These are phyloP conservation scores for Dryadomyces quercivorus DNA, from an alignment of 2,329 filamentous ascomycete genomes.

Conservation along the genomic window DNA sequence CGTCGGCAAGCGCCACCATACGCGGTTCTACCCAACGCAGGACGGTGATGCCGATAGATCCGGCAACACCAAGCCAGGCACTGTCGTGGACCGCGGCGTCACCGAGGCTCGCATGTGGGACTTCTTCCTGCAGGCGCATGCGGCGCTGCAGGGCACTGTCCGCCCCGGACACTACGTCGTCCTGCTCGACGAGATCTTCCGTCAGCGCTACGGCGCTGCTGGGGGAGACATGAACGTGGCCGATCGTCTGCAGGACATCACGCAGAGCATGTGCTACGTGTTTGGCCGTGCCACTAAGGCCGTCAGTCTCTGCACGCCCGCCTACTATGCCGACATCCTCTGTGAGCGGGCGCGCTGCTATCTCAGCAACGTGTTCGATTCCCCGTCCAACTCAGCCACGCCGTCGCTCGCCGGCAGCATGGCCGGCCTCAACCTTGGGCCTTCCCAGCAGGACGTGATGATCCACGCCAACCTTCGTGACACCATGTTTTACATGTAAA, in stretches of 20 bases:
- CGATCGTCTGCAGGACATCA: conserved; percentile 58
- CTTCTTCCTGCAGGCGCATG: conserved; percentile 75
- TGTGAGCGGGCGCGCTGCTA: conserved; percentile 68
- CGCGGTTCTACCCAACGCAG: conserved; percentile 66
- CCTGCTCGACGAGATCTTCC: conserved; percentile 56
- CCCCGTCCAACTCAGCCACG: conserved; percentile 1
- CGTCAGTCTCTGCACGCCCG: conserved; percentile 75
- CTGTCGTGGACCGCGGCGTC: conserved; percentile 74
- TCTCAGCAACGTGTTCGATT: not conserved
- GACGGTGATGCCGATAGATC: conserved; percentile 10
- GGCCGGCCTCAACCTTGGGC: not conserved
- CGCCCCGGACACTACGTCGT: conserved; percentile 76
- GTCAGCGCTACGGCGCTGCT: conserved; percentile 23
- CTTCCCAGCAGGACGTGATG: not conserved
- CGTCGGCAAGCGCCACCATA: conserved; percentile 82
- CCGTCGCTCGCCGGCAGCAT: not conserved
- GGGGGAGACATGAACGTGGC: conserved; percentile 21
- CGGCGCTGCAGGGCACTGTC: conserved; percentile 51
- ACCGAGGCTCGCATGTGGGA: conserved; percentile 68
- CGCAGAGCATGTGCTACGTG: conserved; percentile 69
- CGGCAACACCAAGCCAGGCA: conserved; percentile 44
- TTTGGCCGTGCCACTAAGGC: conserved; percentile 78
- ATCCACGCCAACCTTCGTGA: not conserved
- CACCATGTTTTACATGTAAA: conserved; percentile 6
- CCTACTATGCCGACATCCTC: conserved; percentile 81